Base-by-base conservation (phyloP, 208 protist species). In the Leishmania gerbilli region DNA sequence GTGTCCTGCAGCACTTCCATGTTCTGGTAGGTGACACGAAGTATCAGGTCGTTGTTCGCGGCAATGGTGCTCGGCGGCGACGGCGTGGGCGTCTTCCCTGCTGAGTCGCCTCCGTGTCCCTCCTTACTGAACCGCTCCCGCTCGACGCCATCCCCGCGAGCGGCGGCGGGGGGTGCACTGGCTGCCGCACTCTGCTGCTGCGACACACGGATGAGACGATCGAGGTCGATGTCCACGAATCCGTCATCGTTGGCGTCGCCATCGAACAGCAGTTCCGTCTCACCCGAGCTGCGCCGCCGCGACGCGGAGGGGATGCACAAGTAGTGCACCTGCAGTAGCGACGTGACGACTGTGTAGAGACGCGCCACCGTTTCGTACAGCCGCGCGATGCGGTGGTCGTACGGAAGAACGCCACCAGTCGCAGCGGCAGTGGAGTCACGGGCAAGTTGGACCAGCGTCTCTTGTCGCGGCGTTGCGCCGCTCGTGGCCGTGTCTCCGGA, bases 261-360 rank as follows among this genome's bases (percentile, higher is more conserved):
- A 40, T 93, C 88, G 79, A 97, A 97, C 42, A 89, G 31, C 47
- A 97, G 80, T 40, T 95, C 90, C 17, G 77, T 79, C 34, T 90
- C 88, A 55, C 90, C 85, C 37, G 85, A 79, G 80, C 89, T 85
- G 72, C 90, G 87, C 7, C 71, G 82, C 55, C 82, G 75, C 34
- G 77, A 55, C 1, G 76, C 79, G 15, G 74, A 77, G 40, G 94
- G 94, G 69, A 97, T 90, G 37, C 84, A 85, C 27, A 95, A 85
- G 86, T 97, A 97, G 56, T 88, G 91, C n/a, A 97, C 94, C 47
- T 89, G 91, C 68, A 90, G 71, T 51, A 97, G 80, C 24, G 90
- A 91, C 19, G 88, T 85, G 37, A 97, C 89, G 17, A 92, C 81
- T 6, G 86, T 95, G 80, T 93, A 88, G 7, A 97, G 83, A 45